A percentile compares a stretch with the other conserved stretches of the same genome.
phyloP scores from a whole-genome alignment of 768 basidiomycete genomes.

The Lentinula sp. region DNA sequence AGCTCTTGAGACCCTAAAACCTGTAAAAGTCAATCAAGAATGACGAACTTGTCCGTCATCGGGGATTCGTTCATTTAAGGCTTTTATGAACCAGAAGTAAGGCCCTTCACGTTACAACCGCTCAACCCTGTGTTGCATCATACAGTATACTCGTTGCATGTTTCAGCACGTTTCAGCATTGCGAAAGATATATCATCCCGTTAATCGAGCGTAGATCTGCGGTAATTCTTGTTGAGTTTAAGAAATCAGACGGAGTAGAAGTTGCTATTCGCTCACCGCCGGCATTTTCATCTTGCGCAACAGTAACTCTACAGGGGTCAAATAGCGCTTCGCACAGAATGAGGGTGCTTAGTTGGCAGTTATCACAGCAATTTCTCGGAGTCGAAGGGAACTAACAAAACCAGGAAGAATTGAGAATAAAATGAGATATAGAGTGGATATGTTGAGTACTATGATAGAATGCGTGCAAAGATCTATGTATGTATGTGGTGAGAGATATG shows the following conservation, averaged over 20 bases:
- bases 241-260: background rate
- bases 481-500: background rate
- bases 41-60: background rate
- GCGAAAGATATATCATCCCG: too few relatives aligned
- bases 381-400: background rate
- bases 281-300: background rate
- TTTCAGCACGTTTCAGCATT: background rate
- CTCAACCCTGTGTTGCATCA: background rate
- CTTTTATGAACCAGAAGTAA: background rate
- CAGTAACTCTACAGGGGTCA: background rate
- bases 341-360: too few relatives aligned
- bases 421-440: background rate
- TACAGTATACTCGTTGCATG: background rate
- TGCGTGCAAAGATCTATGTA: background rate
- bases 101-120: background rate
- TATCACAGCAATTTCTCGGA: background rate
- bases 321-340: background rate
- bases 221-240: too few relatives aligned
- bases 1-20: background rate
- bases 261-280: background rate
- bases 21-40: conserved; percentile 1
- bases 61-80: background rate
- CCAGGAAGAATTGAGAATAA: background rate
- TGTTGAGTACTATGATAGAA: background rate
- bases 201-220: too few relatives aligned